Evolutionary conservation across 352 stramenopile species (phyloP).

Genomic region (Pythium brachiatum): DNA sequence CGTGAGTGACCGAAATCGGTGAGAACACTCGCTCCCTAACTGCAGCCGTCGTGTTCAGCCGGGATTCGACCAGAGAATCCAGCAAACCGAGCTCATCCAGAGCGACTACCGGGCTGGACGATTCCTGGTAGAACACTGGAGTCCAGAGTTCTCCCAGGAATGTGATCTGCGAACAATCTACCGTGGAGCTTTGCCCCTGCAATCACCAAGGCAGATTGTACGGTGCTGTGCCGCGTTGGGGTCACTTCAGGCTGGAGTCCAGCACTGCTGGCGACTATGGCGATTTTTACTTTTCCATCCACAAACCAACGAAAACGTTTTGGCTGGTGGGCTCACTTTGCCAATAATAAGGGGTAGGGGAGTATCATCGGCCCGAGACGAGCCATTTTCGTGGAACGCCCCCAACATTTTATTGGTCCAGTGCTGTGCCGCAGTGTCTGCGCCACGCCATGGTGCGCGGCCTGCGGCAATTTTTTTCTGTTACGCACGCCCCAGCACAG

Average conservation of each 20-base stretch:
- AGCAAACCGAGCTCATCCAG: background rate
- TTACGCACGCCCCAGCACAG: background rate
- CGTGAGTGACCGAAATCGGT: background rate
- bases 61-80: background rate
- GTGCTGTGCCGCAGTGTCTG: background rate
- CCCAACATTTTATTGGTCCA: conserved; percentile 1
- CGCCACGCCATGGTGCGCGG: background rate
- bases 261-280: too few relatives aligned
- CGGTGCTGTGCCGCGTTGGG: too few relatives aligned
- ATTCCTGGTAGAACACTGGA: background rate
- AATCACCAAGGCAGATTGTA: too few relatives aligned
- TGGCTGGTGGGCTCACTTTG: background rate
- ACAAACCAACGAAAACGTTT: background rate
- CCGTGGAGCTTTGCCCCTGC: too few relatives aligned
- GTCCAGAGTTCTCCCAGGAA: background rate
- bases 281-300: background rate
- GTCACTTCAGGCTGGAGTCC: too few relatives aligned
- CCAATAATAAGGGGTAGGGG: conserved; percentile 14
- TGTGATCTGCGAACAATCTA: background rate
- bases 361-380: conserved; percentile 10
- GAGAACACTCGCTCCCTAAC: background rate
- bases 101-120: too few relatives aligned
- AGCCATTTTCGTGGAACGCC: conserved; percentile 15
- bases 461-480: conserved; percentile 7
- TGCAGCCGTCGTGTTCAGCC: background rate